Conservation (phyloP, 768 basidiomycete species). For the Saitozyma podzolica region DNA sequence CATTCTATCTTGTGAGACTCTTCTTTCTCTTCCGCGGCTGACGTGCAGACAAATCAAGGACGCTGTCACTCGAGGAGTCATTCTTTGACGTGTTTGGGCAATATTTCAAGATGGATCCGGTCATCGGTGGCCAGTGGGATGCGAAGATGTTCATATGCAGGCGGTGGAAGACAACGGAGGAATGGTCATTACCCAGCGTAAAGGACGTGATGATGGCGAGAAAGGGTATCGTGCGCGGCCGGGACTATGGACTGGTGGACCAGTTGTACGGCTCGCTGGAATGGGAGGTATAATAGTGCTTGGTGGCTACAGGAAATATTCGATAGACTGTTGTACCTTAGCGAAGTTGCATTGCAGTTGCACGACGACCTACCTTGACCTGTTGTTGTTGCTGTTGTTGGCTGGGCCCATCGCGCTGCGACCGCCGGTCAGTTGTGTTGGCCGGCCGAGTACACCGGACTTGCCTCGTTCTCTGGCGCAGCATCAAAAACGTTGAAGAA, state of each 20-base stretch:
- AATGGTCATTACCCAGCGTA: conserved; percentile 36
- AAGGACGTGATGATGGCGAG: conserved; percentile 37
- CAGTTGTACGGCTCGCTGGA: conserved; percentile 39
- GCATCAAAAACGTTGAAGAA: conserved; percentile 99
- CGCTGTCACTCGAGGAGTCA: conserved; percentile 42
- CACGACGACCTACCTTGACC: conserved; percentile 29
- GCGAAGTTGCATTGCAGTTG: conserved; percentile 6
- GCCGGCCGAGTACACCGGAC: background rate
- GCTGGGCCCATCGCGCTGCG: conserved; percentile 48
- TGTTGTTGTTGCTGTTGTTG: conserved; percentile 45
- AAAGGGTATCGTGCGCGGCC: conserved; percentile 28
- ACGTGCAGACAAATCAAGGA: conserved; percentile 40
- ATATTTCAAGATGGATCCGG: conserved; percentile 39
- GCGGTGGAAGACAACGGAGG: conserved; percentile 29
- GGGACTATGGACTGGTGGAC: conserved; percentile 38
- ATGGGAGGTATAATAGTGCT: conserved; percentile 21
- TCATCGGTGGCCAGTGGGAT: conserved; percentile 33
- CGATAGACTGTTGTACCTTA: conserved; percentile 36
- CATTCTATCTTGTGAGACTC: conserved; percentile 62
- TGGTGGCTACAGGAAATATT: conserved; percentile 38
- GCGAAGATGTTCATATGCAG: conserved; percentile 40
- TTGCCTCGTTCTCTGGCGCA: conserved; percentile 88
- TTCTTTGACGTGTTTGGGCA: conserved; percentile 42
- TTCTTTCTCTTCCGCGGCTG: background rate
- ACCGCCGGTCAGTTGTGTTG: background rate